These are phyloP conservation scores for Vaccinium vitisidaea DNA, from an alignment of 148 eudicot species.

Conservation along the genomic window DNA sequence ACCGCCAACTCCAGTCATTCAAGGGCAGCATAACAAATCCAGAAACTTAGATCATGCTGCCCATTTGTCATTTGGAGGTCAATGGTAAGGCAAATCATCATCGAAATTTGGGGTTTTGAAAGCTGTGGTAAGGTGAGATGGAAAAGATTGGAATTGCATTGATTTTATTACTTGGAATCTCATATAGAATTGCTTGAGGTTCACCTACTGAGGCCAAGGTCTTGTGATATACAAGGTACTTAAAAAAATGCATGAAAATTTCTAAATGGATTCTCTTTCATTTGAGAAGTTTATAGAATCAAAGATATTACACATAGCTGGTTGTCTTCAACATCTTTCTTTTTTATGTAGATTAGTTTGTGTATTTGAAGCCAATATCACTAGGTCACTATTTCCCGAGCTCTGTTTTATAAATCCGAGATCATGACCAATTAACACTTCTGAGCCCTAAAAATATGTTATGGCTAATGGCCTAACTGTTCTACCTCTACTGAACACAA, in stretches of 20 bases:
- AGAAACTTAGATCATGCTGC: background rate
- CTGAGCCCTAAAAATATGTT: background rate
- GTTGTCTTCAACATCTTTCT: background rate
- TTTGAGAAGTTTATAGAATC: background rate
- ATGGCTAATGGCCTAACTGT: background rate
- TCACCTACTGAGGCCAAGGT: background rate
- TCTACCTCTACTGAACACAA: background rate
- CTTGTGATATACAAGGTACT: background rate
- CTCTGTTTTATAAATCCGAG: background rate
- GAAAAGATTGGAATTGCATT: background rate
- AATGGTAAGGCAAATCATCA: background rate
- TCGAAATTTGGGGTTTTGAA: background rate
- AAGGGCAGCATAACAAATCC: background rate
- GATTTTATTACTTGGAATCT: background rate
- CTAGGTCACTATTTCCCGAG: background rate
- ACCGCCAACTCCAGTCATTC: background rate
- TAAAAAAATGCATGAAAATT: background rate
- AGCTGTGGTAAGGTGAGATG: background rate
- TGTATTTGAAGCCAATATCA: background rate
- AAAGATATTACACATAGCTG: background rate
- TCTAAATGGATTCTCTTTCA: background rate
- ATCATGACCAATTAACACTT: background rate
- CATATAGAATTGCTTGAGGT: background rate
- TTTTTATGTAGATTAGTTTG: background rate
- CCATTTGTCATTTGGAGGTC: background rate